A percentile compares a stretch with the other conserved stretches of the same genome.
Conservation (phyloP, 116 monocot species). For the Cymodocea nodosa region DNA sequence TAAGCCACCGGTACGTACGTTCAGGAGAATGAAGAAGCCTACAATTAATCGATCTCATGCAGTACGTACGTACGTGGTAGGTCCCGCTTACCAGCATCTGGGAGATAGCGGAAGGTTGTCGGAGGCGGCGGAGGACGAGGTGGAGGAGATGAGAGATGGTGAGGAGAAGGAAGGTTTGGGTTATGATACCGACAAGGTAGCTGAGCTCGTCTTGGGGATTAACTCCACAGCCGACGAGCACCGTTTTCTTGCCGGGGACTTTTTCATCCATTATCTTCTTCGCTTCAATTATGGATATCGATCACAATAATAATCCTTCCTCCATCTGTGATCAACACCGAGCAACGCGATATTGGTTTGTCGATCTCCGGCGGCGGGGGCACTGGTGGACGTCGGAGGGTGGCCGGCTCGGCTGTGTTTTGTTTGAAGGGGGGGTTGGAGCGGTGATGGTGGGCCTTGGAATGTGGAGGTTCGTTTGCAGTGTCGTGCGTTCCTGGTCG, state of each 20-base stretch:
- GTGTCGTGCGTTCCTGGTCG: too few species aligned
- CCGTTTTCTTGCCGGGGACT: neutral
- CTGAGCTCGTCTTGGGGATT: constrained; percentile 2
- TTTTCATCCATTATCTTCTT: neutral
- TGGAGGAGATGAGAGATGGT: constrained; percentile 41
- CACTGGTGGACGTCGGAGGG: too few species aligned
- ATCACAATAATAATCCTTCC: too few species aligned
- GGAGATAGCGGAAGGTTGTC: constrained; percentile 47
- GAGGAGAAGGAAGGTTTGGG: constrained; percentile 21
- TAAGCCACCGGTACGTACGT: neutral
- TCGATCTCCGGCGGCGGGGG: too few species aligned
- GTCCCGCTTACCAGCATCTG: constrained; percentile 36
- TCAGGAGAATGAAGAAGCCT: neutral
- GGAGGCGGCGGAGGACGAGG: constrained; percentile 32
- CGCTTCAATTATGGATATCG: too few species aligned
- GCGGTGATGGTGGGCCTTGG: too few species aligned
- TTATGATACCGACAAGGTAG: constrained; percentile 6
- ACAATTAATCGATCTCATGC: too few species aligned
- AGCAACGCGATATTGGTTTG: too few species aligned
- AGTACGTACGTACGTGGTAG: neutral
- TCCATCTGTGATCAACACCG: too few species aligned
- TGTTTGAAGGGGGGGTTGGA: too few species aligned
- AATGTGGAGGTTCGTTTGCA: too few species aligned
- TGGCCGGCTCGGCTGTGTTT: too few species aligned
- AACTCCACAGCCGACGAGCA: neutral